Percentiles rank a stretch among this genome's conserved stretches.
Evolutionary conservation across 2,329 filamentous ascomycete genomes (phyloP).

Genomic region (Aureobasidium sp.): DNA sequence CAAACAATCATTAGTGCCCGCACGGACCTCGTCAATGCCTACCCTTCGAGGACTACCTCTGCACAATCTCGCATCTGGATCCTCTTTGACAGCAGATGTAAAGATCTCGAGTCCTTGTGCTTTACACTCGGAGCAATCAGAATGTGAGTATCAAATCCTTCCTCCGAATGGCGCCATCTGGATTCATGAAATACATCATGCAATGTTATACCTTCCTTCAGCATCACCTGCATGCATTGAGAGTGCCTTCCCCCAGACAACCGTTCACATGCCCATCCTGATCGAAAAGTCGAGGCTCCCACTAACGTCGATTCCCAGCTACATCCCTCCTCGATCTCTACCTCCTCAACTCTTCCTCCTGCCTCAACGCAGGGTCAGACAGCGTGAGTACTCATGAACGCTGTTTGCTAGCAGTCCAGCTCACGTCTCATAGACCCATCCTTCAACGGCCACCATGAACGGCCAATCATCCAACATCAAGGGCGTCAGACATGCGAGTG

Average conservation of each 20-base stretch:
- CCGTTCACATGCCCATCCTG: no score
- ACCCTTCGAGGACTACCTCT: not conserved
- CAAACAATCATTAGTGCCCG: not conserved
- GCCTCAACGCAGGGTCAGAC: slow-evolving; percentile 2
- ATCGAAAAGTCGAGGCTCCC: no score
- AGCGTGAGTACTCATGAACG: not conserved
- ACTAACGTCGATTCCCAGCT: not conserved
- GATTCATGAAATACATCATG: not conserved
- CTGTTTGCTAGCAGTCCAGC: not conserved
- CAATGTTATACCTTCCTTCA: not conserved
- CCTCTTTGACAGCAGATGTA: not conserved
- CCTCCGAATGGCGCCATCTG: not conserved
- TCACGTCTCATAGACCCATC: not conserved
- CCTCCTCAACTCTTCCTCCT: slow-evolving; percentile 2
- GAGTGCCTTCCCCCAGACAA: not conserved
- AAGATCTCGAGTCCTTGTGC: not conserved
- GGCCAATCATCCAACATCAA: not conserved
- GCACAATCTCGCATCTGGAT: not conserved
- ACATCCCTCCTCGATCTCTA: slow-evolving; percentile 9
- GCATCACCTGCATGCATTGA: not conserved
- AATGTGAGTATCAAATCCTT: not conserved
- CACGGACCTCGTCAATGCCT: not conserved
- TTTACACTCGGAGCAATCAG: no score
- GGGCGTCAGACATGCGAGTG: not conserved
- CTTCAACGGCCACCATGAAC: not conserved